phyloP scores from a whole-genome alignment of 371 early-diverging fungal genomes.

The Blakeslea trispora region DNA sequence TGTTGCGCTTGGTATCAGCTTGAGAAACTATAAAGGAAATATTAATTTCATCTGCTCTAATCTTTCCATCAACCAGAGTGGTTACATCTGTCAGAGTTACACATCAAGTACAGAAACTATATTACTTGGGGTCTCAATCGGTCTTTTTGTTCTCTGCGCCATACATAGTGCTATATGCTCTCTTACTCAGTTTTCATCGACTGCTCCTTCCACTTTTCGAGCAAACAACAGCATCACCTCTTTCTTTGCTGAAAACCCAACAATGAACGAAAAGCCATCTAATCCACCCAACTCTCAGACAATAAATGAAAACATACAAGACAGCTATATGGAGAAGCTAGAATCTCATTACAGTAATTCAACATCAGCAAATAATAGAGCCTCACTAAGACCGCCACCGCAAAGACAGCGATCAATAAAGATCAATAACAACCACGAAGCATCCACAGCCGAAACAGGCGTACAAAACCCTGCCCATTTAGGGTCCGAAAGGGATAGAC shows the following conservation, averaged over 20 bases:
- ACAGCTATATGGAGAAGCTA: background rate
- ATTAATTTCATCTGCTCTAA: background rate
- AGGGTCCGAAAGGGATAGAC: background rate
- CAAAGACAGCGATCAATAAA: slow-evolving; percentile 1
- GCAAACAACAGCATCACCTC: background rate
- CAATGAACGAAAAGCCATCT: background rate
- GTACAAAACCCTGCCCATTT: background rate
- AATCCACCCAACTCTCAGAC: too few relatives aligned
- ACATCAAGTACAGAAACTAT: slow-evolving; percentile 14
- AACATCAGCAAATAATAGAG: background rate
- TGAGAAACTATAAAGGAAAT: slow-evolving; percentile 6
- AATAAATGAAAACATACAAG: background rate
- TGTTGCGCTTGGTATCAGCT: slow-evolving; percentile 12
- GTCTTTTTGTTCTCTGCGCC: slow-evolving; percentile 12
- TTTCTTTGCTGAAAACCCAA: background rate
- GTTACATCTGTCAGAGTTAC: slow-evolving; percentile 12
- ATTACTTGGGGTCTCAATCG: slow-evolving; percentile 16
- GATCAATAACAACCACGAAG: background rate
- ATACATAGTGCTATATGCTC: slow-evolving; percentile 5
- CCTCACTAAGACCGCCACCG: background rate
- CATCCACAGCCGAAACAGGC: too few relatives aligned
- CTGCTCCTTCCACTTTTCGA: background rate
- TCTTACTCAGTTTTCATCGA: background rate
- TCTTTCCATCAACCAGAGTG: background rate
- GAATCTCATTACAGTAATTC: background rate